phyloP scores from a whole-genome alignment of 257 asterid species.

The Henckelia pumila region DNA sequence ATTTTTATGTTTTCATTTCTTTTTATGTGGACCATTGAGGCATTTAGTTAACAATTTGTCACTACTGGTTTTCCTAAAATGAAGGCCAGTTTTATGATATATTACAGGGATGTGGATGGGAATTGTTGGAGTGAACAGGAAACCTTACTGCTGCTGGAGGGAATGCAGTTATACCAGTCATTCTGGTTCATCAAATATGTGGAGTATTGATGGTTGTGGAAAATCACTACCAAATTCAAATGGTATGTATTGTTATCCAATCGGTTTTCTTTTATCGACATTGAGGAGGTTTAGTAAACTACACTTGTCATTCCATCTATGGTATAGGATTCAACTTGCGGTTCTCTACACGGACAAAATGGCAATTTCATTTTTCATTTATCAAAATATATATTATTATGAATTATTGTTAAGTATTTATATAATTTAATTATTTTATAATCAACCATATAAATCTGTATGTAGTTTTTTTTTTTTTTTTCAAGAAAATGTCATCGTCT shows the following conservation, averaged over 20 bases:
- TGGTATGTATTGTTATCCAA: constrained; percentile 42
- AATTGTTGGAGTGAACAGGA: constrained; percentile 57
- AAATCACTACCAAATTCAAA: constrained; percentile 46
- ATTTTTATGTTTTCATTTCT: too few relatives aligned
- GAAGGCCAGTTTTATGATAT: constrained; percentile 37
- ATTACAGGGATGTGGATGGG: constrained; percentile 45
- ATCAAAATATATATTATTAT: too few relatives aligned
- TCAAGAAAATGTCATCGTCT: too few relatives aligned
- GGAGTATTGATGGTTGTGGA: constrained; percentile 36
- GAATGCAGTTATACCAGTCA: constrained; percentile 51
- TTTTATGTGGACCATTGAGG: too few relatives aligned
- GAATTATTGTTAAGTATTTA: too few relatives aligned
- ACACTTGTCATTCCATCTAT: constrained; percentile 19
- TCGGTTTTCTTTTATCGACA: constrained; percentile 5
- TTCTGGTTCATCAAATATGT: constrained; percentile 39
- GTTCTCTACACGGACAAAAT: neutral
- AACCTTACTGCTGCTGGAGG: constrained; percentile 56
- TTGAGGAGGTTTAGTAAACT: constrained; percentile 10
- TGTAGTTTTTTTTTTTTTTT: too few relatives aligned
- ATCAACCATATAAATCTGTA: too few relatives aligned
- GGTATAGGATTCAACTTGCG: constrained; percentile 48
- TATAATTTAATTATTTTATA: too few relatives aligned
- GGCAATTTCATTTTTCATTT: too few relatives aligned
- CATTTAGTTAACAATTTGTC: too few relatives aligned
- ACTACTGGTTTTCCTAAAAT: constrained; percentile 35